Evolutionary conservation across 768 basidiomycete genomes (phyloP).

Genomic region (Rhodotorula paludigena): DNA sequence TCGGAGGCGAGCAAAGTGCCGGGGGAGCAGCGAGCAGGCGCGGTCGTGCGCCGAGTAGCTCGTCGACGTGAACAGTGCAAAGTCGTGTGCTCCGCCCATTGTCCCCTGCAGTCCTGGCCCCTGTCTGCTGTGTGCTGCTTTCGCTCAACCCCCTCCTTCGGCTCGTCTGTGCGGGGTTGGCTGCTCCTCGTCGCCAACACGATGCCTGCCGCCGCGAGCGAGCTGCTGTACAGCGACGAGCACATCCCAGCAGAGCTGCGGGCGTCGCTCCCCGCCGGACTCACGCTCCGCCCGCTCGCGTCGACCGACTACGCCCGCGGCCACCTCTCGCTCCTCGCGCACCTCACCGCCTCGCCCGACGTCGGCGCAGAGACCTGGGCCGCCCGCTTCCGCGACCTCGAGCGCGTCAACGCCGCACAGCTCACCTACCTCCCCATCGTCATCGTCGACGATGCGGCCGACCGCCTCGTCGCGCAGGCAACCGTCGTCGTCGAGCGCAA

Average conservation of each 20-base stretch:
- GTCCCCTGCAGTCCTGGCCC: too few species aligned
- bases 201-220: constrained; percentile 3
- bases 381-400: constrained; percentile 61
- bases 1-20: constrained; percentile 12
- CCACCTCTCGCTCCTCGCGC: constrained; percentile 73
- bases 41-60: not conserved
- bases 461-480: constrained; percentile 77
- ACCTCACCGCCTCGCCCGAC: constrained; percentile 66
- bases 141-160: not conserved
- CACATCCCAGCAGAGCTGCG: not conserved
- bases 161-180: not conserved
- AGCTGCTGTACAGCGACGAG: constrained; percentile 12
- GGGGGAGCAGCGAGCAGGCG: constrained; percentile 8
- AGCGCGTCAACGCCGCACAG: constrained; percentile 9
- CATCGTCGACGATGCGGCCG: constrained; percentile 65
- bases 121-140: too few species aligned
- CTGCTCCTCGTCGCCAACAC: not conserved
- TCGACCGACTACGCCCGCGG: constrained; percentile 74
- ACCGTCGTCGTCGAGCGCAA: constrained; percentile 87
- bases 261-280: constrained; percentile 4
- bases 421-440: constrained; percentile 79
- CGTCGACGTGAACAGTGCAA: not conserved
- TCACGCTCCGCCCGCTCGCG: constrained; percentile 71
- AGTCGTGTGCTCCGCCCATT: too few species aligned
- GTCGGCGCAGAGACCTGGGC: constrained; percentile 64